Conservation (phyloP, 177 flowering plant species). For the Vitis hybrid region DNA sequence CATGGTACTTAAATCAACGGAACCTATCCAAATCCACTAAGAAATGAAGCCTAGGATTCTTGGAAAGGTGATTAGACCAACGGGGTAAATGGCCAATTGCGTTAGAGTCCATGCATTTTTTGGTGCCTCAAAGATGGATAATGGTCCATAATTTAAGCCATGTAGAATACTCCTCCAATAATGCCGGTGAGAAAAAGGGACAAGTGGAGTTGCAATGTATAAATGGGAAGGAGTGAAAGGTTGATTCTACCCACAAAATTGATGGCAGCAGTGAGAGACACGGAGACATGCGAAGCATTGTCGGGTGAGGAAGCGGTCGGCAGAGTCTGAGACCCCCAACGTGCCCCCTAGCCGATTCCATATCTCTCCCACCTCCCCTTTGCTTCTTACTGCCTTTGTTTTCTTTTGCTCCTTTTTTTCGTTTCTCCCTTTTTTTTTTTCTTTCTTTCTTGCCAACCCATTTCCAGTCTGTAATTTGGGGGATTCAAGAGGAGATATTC, state of each 20-base stretch:
- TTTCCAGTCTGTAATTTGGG: slow-evolving; percentile 17
- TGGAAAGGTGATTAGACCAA: too few species aligned
- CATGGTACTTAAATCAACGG: too few species aligned
- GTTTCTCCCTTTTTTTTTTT: background rate
- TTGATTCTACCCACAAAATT: slow-evolving; percentile 6
- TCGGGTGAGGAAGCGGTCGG: slow-evolving; percentile 1
- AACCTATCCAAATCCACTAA: too few species aligned
- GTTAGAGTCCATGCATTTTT: too few species aligned
- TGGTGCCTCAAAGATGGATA: too few species aligned
- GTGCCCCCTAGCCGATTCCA: slow-evolving; percentile 6
- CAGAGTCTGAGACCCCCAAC: slow-evolving; percentile 7
- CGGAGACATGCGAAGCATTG: slow-evolving; percentile 12
- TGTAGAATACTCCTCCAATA: background rate
- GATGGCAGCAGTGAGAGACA: slow-evolving; percentile 8
- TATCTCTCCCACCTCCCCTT: background rate
- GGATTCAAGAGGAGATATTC: too few species aligned
- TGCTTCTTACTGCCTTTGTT: background rate
- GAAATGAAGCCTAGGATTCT: too few species aligned
- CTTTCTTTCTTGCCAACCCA: slow-evolving; percentile 8
- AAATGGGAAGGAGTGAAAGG: too few species aligned
- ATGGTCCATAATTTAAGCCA: too few species aligned
- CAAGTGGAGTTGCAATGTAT: too few species aligned
- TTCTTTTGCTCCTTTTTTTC: background rate
- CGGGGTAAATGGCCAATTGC: too few species aligned
- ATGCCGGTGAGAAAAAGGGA: background rate